Conservation (phyloP, 1,139 yeast genomes). For the Kodamaea plutei region DNA sequence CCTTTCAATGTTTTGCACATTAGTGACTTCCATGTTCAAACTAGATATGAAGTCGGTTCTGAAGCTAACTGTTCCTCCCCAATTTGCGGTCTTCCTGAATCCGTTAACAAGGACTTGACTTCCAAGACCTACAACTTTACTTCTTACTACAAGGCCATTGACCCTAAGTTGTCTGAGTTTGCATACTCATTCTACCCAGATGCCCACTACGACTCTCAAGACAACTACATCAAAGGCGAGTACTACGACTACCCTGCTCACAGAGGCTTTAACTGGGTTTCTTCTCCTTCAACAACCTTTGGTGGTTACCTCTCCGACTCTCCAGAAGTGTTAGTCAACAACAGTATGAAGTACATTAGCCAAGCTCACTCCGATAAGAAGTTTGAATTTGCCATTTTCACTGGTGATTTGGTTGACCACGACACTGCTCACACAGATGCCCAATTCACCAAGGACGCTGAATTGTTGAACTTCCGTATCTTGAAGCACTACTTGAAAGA, state of each 20-base stretch:
- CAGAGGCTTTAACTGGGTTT: conserved; percentile 39
- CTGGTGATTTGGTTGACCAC: conserved; percentile 70
- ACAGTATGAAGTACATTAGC: conserved; percentile 46
- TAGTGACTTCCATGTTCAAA: conserved; percentile 60
- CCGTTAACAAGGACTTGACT: conserved; percentile 28
- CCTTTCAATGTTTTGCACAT: conserved; percentile 60
- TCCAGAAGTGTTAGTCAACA: conserved; percentile 56
- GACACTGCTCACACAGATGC: conserved; percentile 45
- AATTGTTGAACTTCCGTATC: conserved; percentile 46
- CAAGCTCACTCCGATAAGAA: conserved; percentile 22
- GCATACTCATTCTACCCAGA: conserved; percentile 32
- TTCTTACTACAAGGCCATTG: conserved; percentile 17
- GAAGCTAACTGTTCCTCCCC: conserved; percentile 56
- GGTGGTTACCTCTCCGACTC: conserved; percentile 64
- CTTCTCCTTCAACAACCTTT: conserved; percentile 54
- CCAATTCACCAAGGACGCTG: conserved; percentile 50
- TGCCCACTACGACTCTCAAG: conserved; percentile 34
- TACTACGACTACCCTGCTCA: conserved; percentile 34
- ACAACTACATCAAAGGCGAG: conserved; percentile 37
- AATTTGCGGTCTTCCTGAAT: conserved; percentile 48
- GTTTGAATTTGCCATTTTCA: conserved; percentile 60
- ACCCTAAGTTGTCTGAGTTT: conserved; percentile 15
- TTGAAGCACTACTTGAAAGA: conserved; percentile 52
- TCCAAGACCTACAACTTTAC: conserved; percentile 31
- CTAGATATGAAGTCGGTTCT: conserved; percentile 52